Conservation (phyloP, 2,329 filamentous ascomycete species). For the Mariannaea elegans region DNA sequence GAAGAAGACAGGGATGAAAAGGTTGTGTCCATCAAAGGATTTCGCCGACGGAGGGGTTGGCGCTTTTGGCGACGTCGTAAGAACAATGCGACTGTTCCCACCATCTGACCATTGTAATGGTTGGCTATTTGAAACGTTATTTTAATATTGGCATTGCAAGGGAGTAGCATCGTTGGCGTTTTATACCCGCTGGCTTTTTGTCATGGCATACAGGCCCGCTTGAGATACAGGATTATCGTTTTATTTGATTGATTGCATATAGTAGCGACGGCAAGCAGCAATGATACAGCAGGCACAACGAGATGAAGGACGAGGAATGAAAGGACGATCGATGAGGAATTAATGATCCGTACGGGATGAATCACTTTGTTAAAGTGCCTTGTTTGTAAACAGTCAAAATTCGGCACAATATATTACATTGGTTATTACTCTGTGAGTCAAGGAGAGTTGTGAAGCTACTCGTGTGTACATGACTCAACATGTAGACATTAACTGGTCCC, state of each 20-base stretch:
- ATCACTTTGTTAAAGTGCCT: slow-evolving; percentile 15
- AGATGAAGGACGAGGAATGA: slow-evolving; percentile 29
- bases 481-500: too few species aligned
- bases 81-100: slow-evolving; percentile 15
- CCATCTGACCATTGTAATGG: slow-evolving; percentile 10
- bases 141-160: slow-evolving; percentile 33
- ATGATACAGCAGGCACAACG: slow-evolving; percentile 30
- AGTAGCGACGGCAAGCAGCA: slow-evolving; percentile 23
- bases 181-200: slow-evolving; percentile 46
- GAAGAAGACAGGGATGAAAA: slow-evolving; percentile 53
- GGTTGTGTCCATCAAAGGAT: slow-evolving; percentile 3
- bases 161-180: slow-evolving; percentile 47
- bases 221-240: slow-evolving; percentile 36
- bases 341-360: slow-evolving; percentile 27
- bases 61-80: slow-evolving; percentile 42
- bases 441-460: background rate
- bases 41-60: slow-evolving; percentile 40
- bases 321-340: background rate
- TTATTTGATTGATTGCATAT: slow-evolving; percentile 32
- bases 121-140: slow-evolving; percentile 17
- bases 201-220: slow-evolving; percentile 34
- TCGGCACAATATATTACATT: slow-evolving; percentile 26
- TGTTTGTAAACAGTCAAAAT: slow-evolving; percentile 22
- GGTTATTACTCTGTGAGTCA: background rate
- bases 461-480: slow-evolving; percentile 1